Evolutionary conservation across 78 protist species (phyloP).

Genomic region (Dictyostelium firmibasis): DNA sequence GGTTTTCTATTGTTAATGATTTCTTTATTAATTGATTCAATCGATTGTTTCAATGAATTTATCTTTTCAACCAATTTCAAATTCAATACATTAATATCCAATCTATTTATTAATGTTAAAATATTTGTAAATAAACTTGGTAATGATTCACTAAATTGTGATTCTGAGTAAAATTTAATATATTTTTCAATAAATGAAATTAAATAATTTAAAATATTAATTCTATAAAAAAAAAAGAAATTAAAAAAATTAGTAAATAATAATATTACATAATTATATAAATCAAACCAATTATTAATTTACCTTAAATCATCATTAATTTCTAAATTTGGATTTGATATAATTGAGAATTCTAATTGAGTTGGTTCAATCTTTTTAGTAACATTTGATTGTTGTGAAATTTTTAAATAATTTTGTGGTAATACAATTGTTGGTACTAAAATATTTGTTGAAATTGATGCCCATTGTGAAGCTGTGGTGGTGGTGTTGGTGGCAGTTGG

Average conservation of each 20-base stretch:
- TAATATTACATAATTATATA: too few relatives aligned
- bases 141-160: slow-evolving; percentile 27
- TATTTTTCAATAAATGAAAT: slow-evolving; percentile 14
- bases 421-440: slow-evolving; percentile 51
- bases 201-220: slow-evolving; percentile 37
- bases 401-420: background rate
- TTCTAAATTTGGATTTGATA: slow-evolving; percentile 4
- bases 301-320: slow-evolving; percentile 35
- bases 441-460: slow-evolving; percentile 13
- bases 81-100: background rate
- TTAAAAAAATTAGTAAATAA: background rate
- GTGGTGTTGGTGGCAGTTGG: background rate
- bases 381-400: background rate
- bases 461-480: slow-evolving; percentile 24
- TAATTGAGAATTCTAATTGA: slow-evolving; percentile 15
- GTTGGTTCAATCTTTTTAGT: slow-evolving; percentile 3
- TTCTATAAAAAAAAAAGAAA: background rate
- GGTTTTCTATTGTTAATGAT: slow-evolving; percentile 23
- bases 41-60: background rate
- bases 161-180: background rate
- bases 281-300: too few relatives aligned
- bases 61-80: background rate
- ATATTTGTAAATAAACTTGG: slow-evolving; percentile 25
- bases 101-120: background rate
- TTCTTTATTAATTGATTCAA: background rate